Conservation (phyloP, 129 eudicot species). For the Smallanthus sonchifolius region DNA sequence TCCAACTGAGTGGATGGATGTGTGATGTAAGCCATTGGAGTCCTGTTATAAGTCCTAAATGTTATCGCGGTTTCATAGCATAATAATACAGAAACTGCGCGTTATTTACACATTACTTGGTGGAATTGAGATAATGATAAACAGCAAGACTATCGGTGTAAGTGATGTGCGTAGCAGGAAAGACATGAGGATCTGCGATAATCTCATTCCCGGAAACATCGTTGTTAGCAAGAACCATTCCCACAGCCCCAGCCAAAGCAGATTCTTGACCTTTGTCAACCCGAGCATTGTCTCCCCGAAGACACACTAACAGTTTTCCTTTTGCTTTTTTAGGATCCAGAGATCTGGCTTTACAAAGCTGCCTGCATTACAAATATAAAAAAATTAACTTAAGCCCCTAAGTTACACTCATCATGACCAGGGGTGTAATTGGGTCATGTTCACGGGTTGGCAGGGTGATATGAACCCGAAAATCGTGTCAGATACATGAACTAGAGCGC, state of each 20-base stretch:
- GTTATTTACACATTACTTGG: conserved; percentile 39
- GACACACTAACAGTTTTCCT: conserved; percentile 86
- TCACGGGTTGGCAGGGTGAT: background rate
- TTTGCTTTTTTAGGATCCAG: conserved; percentile 62
- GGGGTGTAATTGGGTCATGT: background rate
- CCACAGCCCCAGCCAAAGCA: conserved; percentile 79
- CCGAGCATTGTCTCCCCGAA: conserved; percentile 67
- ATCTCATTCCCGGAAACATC: conserved; percentile 65
- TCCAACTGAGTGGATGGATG: conserved; percentile 50
- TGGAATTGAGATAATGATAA: conserved; percentile 42
- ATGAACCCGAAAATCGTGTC: background rate
- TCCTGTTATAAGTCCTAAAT: conserved; percentile 33
- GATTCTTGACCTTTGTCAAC: conserved; percentile 92
- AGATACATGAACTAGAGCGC: background rate
- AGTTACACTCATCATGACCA: background rate
- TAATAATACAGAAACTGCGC: background rate
- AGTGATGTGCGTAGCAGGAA: conserved; percentile 84
- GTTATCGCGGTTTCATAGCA: background rate
- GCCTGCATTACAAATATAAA: conserved; percentile 36
- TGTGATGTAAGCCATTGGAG: conserved; percentile 57
- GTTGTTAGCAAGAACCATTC: conserved; percentile 77
- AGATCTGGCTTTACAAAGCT: conserved; percentile 62
- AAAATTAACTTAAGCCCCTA: background rate
- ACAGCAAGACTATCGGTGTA: conserved; percentile 63
- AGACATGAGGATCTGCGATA: conserved; percentile 85